Evolutionary conservation across 306 rosid genomes (phyloP).

Genomic region (Ceratonia siliqua): DNA sequence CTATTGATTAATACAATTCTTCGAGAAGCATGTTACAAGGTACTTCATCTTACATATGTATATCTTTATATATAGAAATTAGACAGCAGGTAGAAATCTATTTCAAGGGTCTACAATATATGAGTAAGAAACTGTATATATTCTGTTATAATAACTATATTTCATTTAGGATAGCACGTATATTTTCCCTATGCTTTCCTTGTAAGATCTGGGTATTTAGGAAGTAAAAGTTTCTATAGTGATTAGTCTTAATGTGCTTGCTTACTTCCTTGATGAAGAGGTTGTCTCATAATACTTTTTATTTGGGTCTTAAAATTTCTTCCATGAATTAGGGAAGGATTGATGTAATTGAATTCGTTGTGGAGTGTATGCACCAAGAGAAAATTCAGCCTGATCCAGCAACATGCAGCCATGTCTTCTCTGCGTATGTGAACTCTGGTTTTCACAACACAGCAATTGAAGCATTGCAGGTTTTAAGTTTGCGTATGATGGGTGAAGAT

Average conservation of each 20-base stretch:
- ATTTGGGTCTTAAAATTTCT: slow-evolving; percentile 3
- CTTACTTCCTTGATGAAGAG: slow-evolving; percentile 11
- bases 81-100: slow-evolving; percentile 23
- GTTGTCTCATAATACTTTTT: neutral
- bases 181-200: slow-evolving; percentile 4
- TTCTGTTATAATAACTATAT: neutral
- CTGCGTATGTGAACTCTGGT: slow-evolving; percentile 55
- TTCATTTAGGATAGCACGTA: neutral
- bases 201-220: slow-evolving; percentile 11
- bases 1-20: slow-evolving; percentile 66
- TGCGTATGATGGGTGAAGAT: slow-evolving; percentile 58
- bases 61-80: slow-evolving; percentile 4
- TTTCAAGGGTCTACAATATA: neutral
- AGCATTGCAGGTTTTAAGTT: slow-evolving; percentile 68
- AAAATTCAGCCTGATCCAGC: slow-evolving; percentile 59
- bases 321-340: slow-evolving; percentile 59
- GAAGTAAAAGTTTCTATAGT: neutral
- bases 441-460: slow-evolving; percentile 67
- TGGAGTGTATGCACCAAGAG: slow-evolving; percentile 68
- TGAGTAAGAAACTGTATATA: neutral
- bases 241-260: neutral
- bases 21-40: slow-evolving; percentile 59
- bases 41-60: slow-evolving; percentile 33
- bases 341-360: slow-evolving; percentile 69
- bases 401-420: slow-evolving; percentile 71